phyloP scores from a whole-genome alignment of 768 basidiomycete genomes.

The Punctularia strigosozonata region DNA sequence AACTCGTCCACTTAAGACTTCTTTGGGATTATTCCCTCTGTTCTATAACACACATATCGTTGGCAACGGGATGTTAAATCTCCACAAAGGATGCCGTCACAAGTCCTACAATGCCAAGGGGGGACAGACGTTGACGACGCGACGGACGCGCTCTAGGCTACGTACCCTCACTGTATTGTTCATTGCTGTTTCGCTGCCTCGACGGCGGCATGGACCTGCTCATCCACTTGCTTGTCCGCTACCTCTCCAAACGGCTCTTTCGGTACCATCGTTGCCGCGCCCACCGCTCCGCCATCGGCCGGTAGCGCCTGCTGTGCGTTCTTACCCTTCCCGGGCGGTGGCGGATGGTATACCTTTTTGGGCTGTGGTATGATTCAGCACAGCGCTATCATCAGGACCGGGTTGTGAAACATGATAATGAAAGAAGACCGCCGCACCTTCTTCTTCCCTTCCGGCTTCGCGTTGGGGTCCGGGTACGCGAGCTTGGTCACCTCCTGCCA shows the following conservation, averaged over 20 bases:
- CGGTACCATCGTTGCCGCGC: background rate
- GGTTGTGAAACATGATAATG: no score
- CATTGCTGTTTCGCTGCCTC: background rate
- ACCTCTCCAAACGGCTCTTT: slow-evolving; percentile 1
- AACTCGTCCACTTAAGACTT: no score
- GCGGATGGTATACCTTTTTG: slow-evolving; percentile 75
- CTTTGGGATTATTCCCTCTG: no score
- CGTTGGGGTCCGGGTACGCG: slow-evolving; percentile 77
- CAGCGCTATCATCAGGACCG: background rate
- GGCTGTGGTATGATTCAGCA: background rate
- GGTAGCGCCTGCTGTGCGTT: slow-evolving; percentile 24
- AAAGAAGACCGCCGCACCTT: slow-evolving; percentile 17
- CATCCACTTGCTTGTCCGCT: no score
- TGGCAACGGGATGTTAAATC: no score
- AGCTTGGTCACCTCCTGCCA: slow-evolving; percentile 67
- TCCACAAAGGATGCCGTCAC: no score
- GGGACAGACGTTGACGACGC: no score
- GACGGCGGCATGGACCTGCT: background rate
- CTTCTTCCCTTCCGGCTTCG: slow-evolving; percentile 53
- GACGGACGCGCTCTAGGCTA: no score
- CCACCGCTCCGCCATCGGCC: background rate
- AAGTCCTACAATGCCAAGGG: no score
- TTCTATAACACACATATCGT: no score
- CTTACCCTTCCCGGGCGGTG: slow-evolving; percentile 71
- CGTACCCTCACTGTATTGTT: no score